Base-by-base conservation (phyloP, 805 yeast genomes). In the Nakazawaea populi region DNA sequence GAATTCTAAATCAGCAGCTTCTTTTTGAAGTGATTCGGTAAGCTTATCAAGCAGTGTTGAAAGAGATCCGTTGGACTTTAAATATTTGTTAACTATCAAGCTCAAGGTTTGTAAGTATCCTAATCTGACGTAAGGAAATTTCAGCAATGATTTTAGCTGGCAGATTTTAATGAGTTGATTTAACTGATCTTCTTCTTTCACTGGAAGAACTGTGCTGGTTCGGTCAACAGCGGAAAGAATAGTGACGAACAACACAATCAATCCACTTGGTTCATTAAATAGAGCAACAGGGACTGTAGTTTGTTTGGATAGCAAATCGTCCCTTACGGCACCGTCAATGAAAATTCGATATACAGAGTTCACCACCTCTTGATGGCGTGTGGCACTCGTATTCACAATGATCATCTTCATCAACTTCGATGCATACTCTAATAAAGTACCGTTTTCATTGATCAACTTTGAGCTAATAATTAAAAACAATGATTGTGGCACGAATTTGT, bases 1-100 rank as follows among this genome's bases (percentile, higher is more conserved):
- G 62, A 35, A 4, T 64, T 7, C 40, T 31, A 31, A 46, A 31
- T 35, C 41, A 49, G 31, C 35, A 11, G 10, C 31, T 32, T n/a
- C 24, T 27, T 5, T 10, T 5, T 18, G 32, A 35, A 14, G 14
- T 35, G 35, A 12, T 8, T 24, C 27, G 32, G 18, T 37, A 7
- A 42, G n/a, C 5, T 14, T 4, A 27, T 45, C 12, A 29, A 29
- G 31, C 12, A 28, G 34, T 14, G 4, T 28, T 9, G 24, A 29
- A 18, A 42, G 28, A 18, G 18, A 5, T 32, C 42, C 47, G n/a
- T 38, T 43, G n/a, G 31, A 11, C 5, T 40, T 47, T 28, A 70
- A 55, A 80, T 82, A 80, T 58, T 82, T 82, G 66, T 88, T 88
- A 28, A 76, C 69, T 5, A 82, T 51, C 35, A 87, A 56, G 0